These are phyloP conservation scores for Fragaria nilgerrensis DNA, from an alignment of 306 rosid genomes.

Conservation along the genomic window DNA sequence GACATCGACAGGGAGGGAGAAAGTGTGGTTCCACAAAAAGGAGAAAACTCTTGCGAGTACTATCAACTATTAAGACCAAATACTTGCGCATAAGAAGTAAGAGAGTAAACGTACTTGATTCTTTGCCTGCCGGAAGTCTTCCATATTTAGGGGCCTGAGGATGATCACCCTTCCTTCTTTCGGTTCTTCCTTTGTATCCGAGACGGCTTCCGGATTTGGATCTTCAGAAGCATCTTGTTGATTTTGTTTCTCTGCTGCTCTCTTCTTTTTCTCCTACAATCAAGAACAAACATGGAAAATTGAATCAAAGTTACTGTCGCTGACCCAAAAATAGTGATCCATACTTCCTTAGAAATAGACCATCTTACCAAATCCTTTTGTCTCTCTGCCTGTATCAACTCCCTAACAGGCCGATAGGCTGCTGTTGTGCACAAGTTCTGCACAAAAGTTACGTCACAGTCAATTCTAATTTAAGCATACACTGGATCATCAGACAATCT, in stretches of 20 bases:
- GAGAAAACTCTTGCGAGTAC: background rate
- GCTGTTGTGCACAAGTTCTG: constrained; percentile 93
- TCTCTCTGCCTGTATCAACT: constrained; percentile 81
- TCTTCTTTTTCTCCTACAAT: constrained; percentile 61
- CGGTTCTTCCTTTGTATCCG: constrained; percentile 27
- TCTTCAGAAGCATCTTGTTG: constrained; percentile 20
- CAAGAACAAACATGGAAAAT: background rate
- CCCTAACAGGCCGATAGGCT: constrained; percentile 89
- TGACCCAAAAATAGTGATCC: background rate
- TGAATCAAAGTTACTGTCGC: constrained; percentile 1
- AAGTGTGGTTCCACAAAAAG: background rate
- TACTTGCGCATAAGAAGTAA: background rate
- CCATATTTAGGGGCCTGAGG: constrained; percentile 80
- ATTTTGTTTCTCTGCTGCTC: constrained; percentile 31
- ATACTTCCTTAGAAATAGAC: background rate
- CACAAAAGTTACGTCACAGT: constrained; percentile 13
- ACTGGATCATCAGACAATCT: background rate
- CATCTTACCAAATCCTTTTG: constrained; percentile 57
- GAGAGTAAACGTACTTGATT: constrained; percentile 48
- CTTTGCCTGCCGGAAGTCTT: constrained; percentile 80
- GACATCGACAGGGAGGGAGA: background rate
- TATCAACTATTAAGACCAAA: background rate
- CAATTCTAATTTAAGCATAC: background rate
- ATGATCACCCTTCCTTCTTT: constrained; percentile 58
- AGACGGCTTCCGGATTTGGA: constrained; percentile 21